Evolutionary conservation across 169 alveolate genomes (phyloP).

Genomic region (Babesia bovis): DNA sequence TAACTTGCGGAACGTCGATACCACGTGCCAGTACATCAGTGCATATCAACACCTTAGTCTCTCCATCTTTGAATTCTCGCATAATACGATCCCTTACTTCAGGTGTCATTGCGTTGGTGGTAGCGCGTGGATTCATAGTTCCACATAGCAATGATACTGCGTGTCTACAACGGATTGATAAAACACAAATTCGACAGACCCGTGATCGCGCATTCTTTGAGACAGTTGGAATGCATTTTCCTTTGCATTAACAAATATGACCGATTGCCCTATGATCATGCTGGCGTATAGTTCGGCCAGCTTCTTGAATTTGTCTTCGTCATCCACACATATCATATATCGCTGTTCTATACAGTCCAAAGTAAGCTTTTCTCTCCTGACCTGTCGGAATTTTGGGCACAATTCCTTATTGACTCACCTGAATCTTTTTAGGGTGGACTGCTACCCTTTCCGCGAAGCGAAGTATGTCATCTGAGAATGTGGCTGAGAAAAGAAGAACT

Average conservation of each 20-base stretch:
- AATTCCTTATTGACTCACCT: conserved; percentile 29
- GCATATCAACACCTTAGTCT: conserved; percentile 93
- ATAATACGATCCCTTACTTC: conserved; percentile 91
- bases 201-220: conserved; percentile 87
- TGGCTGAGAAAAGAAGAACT: conserved; percentile 88
- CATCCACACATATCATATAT: conserved; percentile 86
- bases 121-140: conserved; percentile 58
- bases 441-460: conserved; percentile 85
- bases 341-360: conserved; percentile 94
- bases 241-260: conserved; percentile 95
- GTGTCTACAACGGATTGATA: conserved; percentile 55
- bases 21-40: conserved; percentile 98
- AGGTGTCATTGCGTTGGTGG: conserved; percentile 86
- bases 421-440: conserved; percentile 78
- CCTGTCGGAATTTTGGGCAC: conserved; percentile 49
- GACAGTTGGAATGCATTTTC: conserved; percentile 90
- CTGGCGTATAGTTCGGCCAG: conserved; percentile 91
- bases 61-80: conserved; percentile 94
- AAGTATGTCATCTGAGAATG: conserved; percentile 88
- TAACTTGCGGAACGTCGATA: conserved; percentile 96
- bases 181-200: conserved; percentile 32
- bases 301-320: conserved; percentile 90
- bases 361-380: conserved; percentile 93
- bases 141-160: conserved; percentile 87
- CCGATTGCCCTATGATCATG: conserved; percentile 94